Percentiles rank a stretch among this genome's conserved stretches.
Conservation (phyloP, 1,284 basidiomycete species). For the Mycosarcoma maydis region DNA sequence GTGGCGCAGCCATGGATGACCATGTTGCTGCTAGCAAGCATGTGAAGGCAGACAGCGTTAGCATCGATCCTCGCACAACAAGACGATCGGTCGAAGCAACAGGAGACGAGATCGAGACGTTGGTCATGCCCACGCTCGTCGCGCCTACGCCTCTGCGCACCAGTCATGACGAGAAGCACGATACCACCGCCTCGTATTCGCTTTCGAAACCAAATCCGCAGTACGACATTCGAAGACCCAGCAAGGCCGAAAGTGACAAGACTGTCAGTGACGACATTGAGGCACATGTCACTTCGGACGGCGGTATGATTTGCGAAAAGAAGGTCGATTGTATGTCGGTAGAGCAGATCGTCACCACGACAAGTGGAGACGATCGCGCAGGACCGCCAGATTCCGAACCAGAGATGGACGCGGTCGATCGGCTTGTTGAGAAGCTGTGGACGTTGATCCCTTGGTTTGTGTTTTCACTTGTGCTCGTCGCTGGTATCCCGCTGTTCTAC, state of each 20-base stretch:
- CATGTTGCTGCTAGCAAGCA: background rate
- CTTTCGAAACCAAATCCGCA: background rate
- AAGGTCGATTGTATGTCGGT: background rate
- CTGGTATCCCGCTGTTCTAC: constrained; percentile 54
- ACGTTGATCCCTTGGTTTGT: constrained; percentile 43
- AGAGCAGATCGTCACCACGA: constrained; percentile 1
- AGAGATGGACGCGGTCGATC: constrained; percentile 51
- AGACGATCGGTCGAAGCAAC: background rate
- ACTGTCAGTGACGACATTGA: constrained; percentile 12
- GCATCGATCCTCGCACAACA: background rate
- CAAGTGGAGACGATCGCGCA: background rate
- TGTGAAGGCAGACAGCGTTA: background rate
- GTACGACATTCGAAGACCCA: constrained; percentile 4
- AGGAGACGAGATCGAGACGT: constrained; percentile 8
- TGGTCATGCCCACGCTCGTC: constrained; percentile 24
- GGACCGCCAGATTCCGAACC: background rate
- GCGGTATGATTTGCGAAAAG: background rate
- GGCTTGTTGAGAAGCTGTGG: constrained; percentile 38
- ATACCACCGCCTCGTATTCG: background rate
- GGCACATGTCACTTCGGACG: background rate
- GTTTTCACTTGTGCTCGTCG: constrained; percentile 39
- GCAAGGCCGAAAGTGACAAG: constrained; percentile 22
- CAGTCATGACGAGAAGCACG: background rate
- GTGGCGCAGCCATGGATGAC: background rate
- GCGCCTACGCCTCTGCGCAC: constrained; percentile 8